A percentile compares a stretch with the other conserved stretches of the same genome.
phyloP scores from a whole-genome alignment of 164 flowering plant species.

The Aristolochia contorta region DNA sequence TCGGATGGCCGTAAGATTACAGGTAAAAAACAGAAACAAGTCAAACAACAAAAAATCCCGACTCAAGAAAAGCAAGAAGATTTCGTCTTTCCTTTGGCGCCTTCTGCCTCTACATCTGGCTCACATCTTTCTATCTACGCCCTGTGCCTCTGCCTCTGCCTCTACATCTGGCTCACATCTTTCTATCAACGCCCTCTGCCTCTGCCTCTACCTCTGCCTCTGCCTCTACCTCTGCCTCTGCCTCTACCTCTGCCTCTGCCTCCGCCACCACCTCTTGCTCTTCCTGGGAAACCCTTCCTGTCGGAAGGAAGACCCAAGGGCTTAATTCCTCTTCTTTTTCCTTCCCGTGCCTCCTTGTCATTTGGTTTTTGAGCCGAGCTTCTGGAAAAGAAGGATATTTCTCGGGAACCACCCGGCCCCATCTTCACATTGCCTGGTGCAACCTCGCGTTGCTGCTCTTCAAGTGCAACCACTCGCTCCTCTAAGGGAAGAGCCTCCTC shows the following conservation, averaged over 20 bases:
- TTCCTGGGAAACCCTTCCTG: slow-evolving; percentile 26
- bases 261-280: slow-evolving; percentile 21
- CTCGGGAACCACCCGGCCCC: slow-evolving; percentile 89
- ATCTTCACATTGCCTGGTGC: slow-evolving; percentile 34
- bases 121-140: too few species aligned
- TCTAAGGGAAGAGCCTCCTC: slow-evolving; percentile 83
- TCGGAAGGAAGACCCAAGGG: slow-evolving; percentile 55
- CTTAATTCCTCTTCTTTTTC: slow-evolving; percentile 69
- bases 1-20: too few species aligned
- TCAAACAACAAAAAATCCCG: too few species aligned
- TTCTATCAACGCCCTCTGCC: not conserved
- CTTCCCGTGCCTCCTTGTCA: slow-evolving; percentile 27
- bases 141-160: too few species aligned
- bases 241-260: slow-evolving; percentile 31
- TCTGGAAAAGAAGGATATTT: slow-evolving; percentile 57
- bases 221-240: slow-evolving; percentile 7
- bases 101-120: too few species aligned
- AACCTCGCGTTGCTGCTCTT: slow-evolving; percentile 16
- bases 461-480: slow-evolving; percentile 61
- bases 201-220: too few species aligned
- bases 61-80: too few species aligned
- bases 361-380: slow-evolving; percentile 48
- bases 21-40: too few species aligned
- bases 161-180: not conserved
- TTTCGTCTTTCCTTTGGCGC: too few species aligned